phyloP scores from a whole-genome alignment of 805 yeast genomes.

The Torulaspora franciscae region DNA sequence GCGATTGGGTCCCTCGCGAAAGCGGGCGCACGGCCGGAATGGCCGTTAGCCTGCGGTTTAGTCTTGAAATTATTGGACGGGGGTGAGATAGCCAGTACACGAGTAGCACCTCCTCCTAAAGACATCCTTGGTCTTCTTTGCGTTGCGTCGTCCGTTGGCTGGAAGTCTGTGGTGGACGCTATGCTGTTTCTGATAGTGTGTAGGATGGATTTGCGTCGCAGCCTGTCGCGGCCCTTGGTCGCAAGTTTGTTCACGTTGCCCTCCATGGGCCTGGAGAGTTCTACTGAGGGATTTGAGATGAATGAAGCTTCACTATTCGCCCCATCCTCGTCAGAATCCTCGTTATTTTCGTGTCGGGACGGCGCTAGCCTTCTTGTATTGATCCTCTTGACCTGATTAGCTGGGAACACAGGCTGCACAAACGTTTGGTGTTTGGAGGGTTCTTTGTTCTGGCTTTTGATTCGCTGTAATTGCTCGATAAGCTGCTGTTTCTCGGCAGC shows the following conservation, averaged over 20 bases:
- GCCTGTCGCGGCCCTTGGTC: conserved; percentile 14
- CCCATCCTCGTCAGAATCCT: conserved; percentile 19
- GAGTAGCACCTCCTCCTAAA: conserved; percentile 18
- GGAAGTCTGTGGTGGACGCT: conserved; percentile 16
- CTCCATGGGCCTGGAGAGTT: conserved; percentile 3
- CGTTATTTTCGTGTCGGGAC: neutral
- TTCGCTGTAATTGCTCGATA: conserved; percentile 9
- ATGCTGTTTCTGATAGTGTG: conserved; percentile 32
- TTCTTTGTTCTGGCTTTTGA: conserved; percentile 5
- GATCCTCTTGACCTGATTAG: conserved; percentile 8
- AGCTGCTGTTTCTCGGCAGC: conserved; percentile 19
- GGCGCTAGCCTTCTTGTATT: conserved; percentile 1
- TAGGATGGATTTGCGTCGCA: conserved; percentile 33
- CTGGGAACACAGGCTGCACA: conserved; percentile 14
- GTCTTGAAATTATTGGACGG: conserved; percentile 4
- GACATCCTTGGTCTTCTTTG: conserved; percentile 11
- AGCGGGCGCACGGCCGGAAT: conserved; percentile 8
- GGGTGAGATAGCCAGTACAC: conserved; percentile 11
- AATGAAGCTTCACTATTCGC: conserved; percentile 35
- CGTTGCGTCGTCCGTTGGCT: conserved; percentile 5
- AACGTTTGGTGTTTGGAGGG: conserved; percentile 1
- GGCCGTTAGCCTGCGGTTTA: conserved; percentile 3
- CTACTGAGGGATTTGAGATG: conserved; percentile 29
- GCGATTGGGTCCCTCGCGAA: conserved; percentile 1
- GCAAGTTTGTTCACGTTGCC: conserved; percentile 4